phyloP scores from a whole-genome alignment of 2,329 filamentous ascomycete species.

The Fusarium zealandicum region DNA sequence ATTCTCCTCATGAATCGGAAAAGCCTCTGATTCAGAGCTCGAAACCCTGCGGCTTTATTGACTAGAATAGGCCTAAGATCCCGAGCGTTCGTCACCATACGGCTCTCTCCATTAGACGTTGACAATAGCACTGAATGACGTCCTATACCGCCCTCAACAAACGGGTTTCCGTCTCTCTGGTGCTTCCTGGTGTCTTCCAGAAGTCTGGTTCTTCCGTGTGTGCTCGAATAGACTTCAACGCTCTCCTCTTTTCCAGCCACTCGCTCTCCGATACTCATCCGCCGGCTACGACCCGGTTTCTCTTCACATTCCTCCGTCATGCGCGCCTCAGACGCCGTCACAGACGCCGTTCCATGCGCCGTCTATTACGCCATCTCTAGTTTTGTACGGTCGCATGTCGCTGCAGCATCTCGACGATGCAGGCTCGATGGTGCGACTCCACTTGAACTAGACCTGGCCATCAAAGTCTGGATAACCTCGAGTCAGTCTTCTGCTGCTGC shows the following conservation, averaged over 20 bases:
- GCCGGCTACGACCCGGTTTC: constrained; percentile 7
- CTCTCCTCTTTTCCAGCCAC: constrained; percentile 11
- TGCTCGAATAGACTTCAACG: constrained; percentile 29
- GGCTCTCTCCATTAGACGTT: constrained; percentile 4
- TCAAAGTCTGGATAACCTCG: constrained; percentile 14
- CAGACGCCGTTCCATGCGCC: constrained; percentile 23
- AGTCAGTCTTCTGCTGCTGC: constrained; percentile 18
- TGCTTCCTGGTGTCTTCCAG: constrained; percentile 14
- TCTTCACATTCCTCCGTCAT: constrained; percentile 32
- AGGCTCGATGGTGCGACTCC: constrained; percentile 14
- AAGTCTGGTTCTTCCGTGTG: constrained; percentile 1
- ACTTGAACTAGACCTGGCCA: constrained; percentile 5
- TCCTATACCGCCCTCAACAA: background rate
- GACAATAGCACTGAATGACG: constrained; percentile 16
- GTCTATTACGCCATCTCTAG: constrained; percentile 25
- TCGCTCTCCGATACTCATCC: background rate
- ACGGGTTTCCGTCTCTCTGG: constrained; percentile 10
- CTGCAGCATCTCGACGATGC: background rate
- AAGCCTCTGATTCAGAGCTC: constrained; percentile 30
- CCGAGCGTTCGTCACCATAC: constrained; percentile 1
- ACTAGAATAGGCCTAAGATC: constrained; percentile 16
- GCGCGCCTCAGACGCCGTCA: constrained; percentile 19
- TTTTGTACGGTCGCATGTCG: constrained; percentile 10
- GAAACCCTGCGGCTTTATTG: constrained; percentile 19
- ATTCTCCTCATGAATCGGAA: constrained; percentile 15